phyloP scores from a whole-genome alignment of 495 filamentous ascomycete species.

The Penicillium canescens region DNA sequence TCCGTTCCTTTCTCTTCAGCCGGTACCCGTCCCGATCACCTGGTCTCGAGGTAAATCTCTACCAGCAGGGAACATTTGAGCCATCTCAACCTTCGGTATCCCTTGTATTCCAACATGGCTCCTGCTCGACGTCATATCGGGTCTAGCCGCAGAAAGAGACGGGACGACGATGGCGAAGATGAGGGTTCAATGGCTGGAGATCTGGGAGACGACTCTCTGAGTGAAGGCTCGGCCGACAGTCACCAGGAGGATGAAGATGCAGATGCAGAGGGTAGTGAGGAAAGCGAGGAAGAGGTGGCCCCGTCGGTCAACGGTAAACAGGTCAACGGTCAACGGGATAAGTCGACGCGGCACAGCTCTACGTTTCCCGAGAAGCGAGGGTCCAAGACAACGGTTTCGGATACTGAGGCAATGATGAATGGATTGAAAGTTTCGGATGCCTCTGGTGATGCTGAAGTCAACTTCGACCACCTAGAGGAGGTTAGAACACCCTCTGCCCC shows the following conservation, averaged over 20 bases:
- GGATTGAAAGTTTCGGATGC: constrained; percentile 68
- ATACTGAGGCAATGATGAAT: constrained; percentile 89
- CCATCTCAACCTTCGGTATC: background rate
- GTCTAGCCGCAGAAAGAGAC: constrained; percentile 68
- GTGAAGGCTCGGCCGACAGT: constrained; percentile 73
- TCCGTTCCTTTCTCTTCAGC: constrained; percentile 5
- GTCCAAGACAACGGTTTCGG: constrained; percentile 48
- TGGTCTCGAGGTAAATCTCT: constrained; percentile 4
- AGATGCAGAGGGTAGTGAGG: constrained; percentile 71
- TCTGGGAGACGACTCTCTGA: constrained; percentile 79
- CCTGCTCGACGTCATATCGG: constrained; percentile 69
- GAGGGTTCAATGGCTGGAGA: constrained; percentile 65
- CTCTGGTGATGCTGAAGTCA: constrained; percentile 54
- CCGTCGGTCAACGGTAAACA: constrained; percentile 40
- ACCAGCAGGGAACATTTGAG: background rate
- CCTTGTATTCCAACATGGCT: constrained; percentile 45
- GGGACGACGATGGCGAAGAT: constrained; percentile 79
- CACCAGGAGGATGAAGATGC: constrained; percentile 77
- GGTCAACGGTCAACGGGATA: constrained; percentile 37
- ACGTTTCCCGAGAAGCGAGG: constrained; percentile 28
- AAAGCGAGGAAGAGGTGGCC: constrained; percentile 65
- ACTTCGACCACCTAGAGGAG: constrained; percentile 63
- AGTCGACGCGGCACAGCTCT: constrained; percentile 23
- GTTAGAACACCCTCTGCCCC: constrained; percentile 42
- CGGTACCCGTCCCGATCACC: constrained; percentile 4